Evolutionary conservation across 768 basidiomycete genomes (phyloP), one percentile per base, ranked within the genome.

Genomic region (Macrolepiota dolichaula): DNA sequence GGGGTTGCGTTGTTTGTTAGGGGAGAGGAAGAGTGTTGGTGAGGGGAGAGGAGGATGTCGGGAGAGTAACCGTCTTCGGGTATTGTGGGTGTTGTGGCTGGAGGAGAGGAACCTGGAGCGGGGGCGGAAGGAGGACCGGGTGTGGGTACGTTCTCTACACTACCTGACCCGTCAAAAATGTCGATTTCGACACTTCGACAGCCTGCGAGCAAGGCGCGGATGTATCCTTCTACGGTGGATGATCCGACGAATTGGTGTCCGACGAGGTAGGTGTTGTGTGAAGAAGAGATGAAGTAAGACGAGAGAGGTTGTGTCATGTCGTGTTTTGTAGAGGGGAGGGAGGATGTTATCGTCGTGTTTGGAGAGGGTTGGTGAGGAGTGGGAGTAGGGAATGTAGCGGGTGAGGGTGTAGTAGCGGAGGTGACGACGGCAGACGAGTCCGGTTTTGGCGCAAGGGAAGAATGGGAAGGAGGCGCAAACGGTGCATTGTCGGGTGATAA

Each of bases 231-330:
- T 47, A 93, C 86, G 0, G 94, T 94, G 64, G 89, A 91, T 55
- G 86, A 86, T 2, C 95, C 95, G 36, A 94, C 83, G 4, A 92
- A 82, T 67, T 94, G 92, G 67, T 90, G 73, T 84, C 95, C 92
- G 10, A 91, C 84, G 15, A 94, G 84, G 68, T 94, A 94, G 1
- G 94, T 95, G 69, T 99, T 98, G 71, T 99, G 96, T 9, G 92
- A 94, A 17, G 92, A 92, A 4, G 92, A 94, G 67, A 97, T 86
- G 69, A 81, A 95, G 53, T 98, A 98, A 59, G 98, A 92, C 0
- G 86, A 81, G 10, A 99, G 75, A 1, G 96, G 94, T 1, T 84
- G 80, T 0, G 91, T 89, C 97, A 98, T 98, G 68, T 96, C 89
- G 50, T 94, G 92, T 68, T 78, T 59, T 5, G 50, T 40, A 3